A percentile compares a stretch with the other conserved stretches of the same genome.
These are phyloP conservation scores for Exophiala calicioides DNA, from an alignment of 2,329 filamentous ascomycete genomes.

Conservation along the genomic window DNA sequence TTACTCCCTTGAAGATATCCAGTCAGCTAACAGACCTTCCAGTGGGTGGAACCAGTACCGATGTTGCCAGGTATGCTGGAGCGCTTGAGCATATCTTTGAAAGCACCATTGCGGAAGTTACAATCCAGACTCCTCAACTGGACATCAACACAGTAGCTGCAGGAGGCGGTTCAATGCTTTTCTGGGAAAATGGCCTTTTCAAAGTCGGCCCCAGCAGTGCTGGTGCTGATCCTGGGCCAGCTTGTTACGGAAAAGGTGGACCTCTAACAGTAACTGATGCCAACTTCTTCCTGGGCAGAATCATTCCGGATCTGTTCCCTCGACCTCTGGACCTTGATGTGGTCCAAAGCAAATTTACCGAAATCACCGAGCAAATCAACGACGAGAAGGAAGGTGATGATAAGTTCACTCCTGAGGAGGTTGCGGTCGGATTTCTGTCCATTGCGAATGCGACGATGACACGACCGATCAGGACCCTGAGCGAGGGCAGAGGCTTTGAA, in stretches of 20 bases:
- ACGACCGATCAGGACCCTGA: conserved; percentile 34
- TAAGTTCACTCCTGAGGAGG: conserved; percentile 37
- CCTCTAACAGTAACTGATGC: conserved; percentile 93
- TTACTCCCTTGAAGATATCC: too few relatives aligned
- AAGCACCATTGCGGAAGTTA: conserved; percentile 80
- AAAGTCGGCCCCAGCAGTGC: conserved; percentile 89
- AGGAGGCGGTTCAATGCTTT: conserved; percentile 64
- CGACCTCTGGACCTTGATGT: conserved; percentile 59
- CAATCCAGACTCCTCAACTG: conserved; percentile 79
- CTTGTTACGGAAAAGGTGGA: conserved; percentile 86
- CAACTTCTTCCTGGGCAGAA: conserved; percentile 78
- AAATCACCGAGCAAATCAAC: conserved; percentile 49
- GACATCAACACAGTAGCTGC: conserved; percentile 71
- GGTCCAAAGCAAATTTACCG: conserved; percentile 42
- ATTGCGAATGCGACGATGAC: conserved; percentile 48
- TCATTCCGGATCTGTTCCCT: conserved; percentile 74
- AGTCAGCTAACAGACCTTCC: conserved; percentile 82
- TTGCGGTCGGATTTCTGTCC: conserved; percentile 45
- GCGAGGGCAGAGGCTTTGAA: conserved; percentile 33
- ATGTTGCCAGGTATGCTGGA: conserved; percentile 78
- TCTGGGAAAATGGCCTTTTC: conserved; percentile 83
- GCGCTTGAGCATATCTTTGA: conserved; percentile 85
- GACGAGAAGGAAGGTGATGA: conserved; percentile 34
- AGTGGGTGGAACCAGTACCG: conserved; percentile 83
- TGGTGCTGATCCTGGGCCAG: conserved; percentile 83